Percentiles rank a stretch among this genome's conserved stretches.
These are phyloP conservation scores for Microthlaspi erraticum DNA, from an alignment of 345 rosid species.

Conservation along the genomic window DNA sequence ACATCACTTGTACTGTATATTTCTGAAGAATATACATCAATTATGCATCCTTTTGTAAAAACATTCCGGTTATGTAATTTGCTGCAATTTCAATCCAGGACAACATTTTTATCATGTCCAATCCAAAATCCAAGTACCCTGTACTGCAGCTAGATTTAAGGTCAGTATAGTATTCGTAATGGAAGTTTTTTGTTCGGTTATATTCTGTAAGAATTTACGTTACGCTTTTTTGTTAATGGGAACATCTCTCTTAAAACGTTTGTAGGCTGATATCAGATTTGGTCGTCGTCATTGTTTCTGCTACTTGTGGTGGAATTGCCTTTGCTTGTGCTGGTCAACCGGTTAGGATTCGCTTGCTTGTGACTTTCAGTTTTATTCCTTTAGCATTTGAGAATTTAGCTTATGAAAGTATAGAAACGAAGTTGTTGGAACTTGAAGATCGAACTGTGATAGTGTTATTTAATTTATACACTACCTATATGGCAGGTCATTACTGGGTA, in stretches of 20 bases:
- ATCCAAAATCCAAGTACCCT: constrained; percentile 94
- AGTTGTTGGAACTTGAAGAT: constrained; percentile 16
- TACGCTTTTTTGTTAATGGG: constrained; percentile 26
- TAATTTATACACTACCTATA: constrained; percentile 6
- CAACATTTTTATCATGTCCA: constrained; percentile 94
- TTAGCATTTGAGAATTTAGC: constrained; percentile 13
- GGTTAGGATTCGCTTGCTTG: constrained; percentile 54
- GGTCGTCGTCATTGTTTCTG: constrained; percentile 97
- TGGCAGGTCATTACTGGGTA: constrained; percentile 94
- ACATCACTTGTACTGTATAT: background rate
- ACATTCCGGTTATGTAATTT: background rate
- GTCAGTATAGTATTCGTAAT: constrained; percentile 44
- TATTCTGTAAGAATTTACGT: background rate
- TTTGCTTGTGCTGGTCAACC: constrained; percentile 99
- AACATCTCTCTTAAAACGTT: constrained; percentile 32
- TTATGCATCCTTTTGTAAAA: background rate
- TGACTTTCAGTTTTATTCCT: constrained; percentile 20
- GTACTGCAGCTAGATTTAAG: constrained; percentile 92
- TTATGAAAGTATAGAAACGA: background rate
- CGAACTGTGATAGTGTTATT: background rate
- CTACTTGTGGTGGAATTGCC: constrained; percentile 98
- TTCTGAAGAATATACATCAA: background rate
- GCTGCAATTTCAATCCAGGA: constrained; percentile 61
- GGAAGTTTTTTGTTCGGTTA: background rate
- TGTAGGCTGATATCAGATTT: constrained; percentile 96